A percentile compares a stretch with the other conserved stretches of the same genome.
Evolutionary conservation across 1,284 basidiomycete genomes (phyloP).

Genomic region (Phylloporus sp.): DNA sequence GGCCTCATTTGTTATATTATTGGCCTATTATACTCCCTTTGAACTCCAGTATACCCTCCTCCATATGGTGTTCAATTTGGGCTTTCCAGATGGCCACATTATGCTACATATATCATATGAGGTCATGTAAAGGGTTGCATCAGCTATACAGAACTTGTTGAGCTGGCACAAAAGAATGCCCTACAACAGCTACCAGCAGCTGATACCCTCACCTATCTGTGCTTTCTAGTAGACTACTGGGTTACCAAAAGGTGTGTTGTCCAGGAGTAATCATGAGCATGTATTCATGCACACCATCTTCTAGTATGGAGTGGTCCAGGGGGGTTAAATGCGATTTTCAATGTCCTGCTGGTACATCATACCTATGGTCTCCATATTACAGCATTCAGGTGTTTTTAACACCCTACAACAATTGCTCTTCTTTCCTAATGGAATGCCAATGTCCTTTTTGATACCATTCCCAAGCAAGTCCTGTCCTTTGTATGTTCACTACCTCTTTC

Average conservation of each 20-base stretch:
- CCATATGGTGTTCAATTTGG: conserved; percentile 56
- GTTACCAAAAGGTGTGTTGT: conserved; percentile 68
- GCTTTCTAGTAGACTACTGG: conserved; percentile 81
- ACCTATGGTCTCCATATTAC: conserved; percentile 67
- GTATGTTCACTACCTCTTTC: neutral
- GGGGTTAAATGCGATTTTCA: conserved; percentile 56
- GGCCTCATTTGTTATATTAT: no score
- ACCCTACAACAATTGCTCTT: conserved; percentile 58
- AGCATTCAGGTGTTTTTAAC: conserved; percentile 56
- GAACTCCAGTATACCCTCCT: no score
- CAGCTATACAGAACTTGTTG: conserved; percentile 57
- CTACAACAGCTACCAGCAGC: conserved; percentile 52
- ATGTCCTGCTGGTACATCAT: conserved; percentile 75
- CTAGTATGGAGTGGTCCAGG: conserved; percentile 48
- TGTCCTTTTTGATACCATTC: conserved; percentile 49
- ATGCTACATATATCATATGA: conserved; percentile 57
- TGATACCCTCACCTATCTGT: conserved; percentile 75
- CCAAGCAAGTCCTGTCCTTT: conserved; percentile 46
- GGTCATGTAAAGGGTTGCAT: conserved; percentile 50
- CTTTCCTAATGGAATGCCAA: conserved; percentile 69
- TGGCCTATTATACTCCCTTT: conserved; percentile 46
- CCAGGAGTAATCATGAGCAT: neutral
- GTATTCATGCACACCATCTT: conserved; percentile 29
- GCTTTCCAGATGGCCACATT: conserved; percentile 60
- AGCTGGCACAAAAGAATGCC: conserved; percentile 46